phyloP scores from a whole-genome alignment of 257 asterid genomes.

The Petunia secreta region DNA sequence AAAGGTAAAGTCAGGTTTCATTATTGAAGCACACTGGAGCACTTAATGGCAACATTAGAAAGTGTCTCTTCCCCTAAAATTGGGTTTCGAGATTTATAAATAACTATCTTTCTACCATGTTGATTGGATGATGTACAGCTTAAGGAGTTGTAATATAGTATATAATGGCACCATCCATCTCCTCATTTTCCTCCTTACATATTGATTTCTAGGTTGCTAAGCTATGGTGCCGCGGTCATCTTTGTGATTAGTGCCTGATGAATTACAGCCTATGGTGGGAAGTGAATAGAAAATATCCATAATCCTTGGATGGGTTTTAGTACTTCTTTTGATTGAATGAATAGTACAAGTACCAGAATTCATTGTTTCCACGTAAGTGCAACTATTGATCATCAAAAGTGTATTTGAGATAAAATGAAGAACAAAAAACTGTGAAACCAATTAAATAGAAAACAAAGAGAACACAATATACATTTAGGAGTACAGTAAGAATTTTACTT shows the following conservation, averaged over 20 bases:
- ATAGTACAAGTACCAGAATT: constrained; percentile 22
- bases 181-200: neutral
- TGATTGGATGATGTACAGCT: constrained; percentile 5
- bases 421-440: constrained; percentile 5
- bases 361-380: constrained; percentile 9
- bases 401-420: neutral
- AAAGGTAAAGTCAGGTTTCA: constrained; percentile 13
- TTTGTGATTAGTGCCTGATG: constrained; percentile 6
- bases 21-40: neutral
- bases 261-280: neutral
- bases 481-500: constrained; percentile 52
- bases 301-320: constrained; percentile 9
- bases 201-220: constrained; percentile 9
- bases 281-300: neutral
- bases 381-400: neutral
- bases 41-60: constrained; percentile 1
- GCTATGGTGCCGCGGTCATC: neutral
- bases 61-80: constrained; percentile 5
- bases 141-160: constrained; percentile 9
- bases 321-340: neutral
- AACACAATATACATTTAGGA: constrained; percentile 10
- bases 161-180: constrained; percentile 7
- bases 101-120: neutral
- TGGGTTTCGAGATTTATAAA: neutral
- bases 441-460: neutral